A percentile compares a stretch with the other conserved stretches of the same genome.
phyloP scores from a whole-genome alignment of 2,329 filamentous ascomycete species.

The Tolypocladium cylindrosporum region DNA sequence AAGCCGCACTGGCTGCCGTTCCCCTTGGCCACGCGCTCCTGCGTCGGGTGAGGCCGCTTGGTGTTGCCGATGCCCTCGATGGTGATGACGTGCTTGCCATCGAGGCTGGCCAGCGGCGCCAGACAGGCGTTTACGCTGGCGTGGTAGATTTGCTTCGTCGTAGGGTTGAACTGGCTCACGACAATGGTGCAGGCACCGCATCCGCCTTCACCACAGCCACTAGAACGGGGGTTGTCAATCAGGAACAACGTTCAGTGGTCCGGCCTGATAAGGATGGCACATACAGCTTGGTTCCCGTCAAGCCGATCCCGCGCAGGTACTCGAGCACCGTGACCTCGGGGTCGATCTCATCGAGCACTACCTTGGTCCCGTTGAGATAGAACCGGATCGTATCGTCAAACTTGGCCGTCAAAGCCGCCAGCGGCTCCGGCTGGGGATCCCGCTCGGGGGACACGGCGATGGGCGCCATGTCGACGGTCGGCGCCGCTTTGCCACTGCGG shows the following conservation, averaged over 20 bases:
- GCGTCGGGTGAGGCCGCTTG: conserved; percentile 76
- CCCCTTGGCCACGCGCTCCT: conserved; percentile 82
- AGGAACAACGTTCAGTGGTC: background rate
- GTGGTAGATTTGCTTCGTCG: conserved; percentile 87
- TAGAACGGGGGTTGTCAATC: conserved; percentile 14
- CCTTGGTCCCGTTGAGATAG: conserved; percentile 88
- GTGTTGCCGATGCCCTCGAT: conserved; percentile 91
- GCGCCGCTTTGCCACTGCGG: background rate
- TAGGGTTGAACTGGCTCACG: conserved; percentile 86
- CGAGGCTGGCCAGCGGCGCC: conserved; percentile 82
- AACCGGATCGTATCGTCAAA: conserved; percentile 87
- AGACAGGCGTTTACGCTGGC: conserved; percentile 94
- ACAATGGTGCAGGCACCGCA: conserved; percentile 96
- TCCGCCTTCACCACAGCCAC: conserved; percentile 88
- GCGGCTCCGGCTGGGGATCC: conserved; percentile 21
- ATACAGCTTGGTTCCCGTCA: conserved; percentile 87
- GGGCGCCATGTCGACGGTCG: conserved; percentile 38
- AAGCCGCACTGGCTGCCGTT: conserved; percentile 93
- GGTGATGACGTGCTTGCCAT: conserved; percentile 97
- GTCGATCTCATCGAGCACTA: conserved; percentile 76
- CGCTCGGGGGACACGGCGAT: conserved; percentile 41
- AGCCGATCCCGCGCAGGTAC: conserved; percentile 82
- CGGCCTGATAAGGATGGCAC: conserved; percentile 8
- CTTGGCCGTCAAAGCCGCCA: conserved; percentile 50
- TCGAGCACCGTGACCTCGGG: conserved; percentile 88